These are phyloP conservation scores for Cyberlindnera japonica DNA, from an alignment of 805 yeast species.

Conservation along the genomic window DNA sequence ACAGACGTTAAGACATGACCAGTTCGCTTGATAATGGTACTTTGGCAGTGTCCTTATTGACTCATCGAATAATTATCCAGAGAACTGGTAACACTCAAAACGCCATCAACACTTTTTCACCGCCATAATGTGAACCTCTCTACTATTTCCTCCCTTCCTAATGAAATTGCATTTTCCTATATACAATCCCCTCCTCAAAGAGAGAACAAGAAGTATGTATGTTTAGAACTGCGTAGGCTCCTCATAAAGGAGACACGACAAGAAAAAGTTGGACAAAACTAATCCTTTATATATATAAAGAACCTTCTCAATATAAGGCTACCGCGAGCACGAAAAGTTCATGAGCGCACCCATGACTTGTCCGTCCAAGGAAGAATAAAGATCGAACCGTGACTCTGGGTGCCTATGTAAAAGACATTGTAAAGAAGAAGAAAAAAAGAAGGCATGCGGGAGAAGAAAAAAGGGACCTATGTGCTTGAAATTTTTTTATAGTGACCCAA, in stretches of 20 bases:
- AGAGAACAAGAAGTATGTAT: slow-evolving; percentile 38
- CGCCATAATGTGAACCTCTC: too few species aligned
- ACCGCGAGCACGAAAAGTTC: slow-evolving; percentile 86
- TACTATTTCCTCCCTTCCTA: neutral
- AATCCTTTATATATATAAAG: neutral
- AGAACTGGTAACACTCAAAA: too few species aligned
- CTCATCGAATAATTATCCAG: too few species aligned
- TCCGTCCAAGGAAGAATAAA: slow-evolving; percentile 31
- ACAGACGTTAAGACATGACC: slow-evolving; percentile 4
- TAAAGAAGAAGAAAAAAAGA: slow-evolving; percentile 12
- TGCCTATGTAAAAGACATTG: slow-evolving; percentile 50
- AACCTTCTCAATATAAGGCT: slow-evolving; percentile 59
- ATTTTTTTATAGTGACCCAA: slow-evolving; percentile 10
- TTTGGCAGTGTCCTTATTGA: neutral
- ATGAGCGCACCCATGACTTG: slow-evolving; percentile 19
- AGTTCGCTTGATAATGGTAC: neutral
- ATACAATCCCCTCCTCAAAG: too few species aligned
- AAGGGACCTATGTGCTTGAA: neutral
- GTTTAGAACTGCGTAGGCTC: slow-evolving; percentile 74
- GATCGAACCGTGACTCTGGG: slow-evolving; percentile 60
- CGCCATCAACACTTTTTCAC: too few species aligned
- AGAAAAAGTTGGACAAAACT: slow-evolving; percentile 50
- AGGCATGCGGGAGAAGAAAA: slow-evolving; percentile 1
- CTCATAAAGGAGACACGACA: slow-evolving; percentile 38
- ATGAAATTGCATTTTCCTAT: neutral